Conservation (phyloP, 2,329 filamentous ascomycete genomes). For the Pseudogymnoascus sp. region DNA sequence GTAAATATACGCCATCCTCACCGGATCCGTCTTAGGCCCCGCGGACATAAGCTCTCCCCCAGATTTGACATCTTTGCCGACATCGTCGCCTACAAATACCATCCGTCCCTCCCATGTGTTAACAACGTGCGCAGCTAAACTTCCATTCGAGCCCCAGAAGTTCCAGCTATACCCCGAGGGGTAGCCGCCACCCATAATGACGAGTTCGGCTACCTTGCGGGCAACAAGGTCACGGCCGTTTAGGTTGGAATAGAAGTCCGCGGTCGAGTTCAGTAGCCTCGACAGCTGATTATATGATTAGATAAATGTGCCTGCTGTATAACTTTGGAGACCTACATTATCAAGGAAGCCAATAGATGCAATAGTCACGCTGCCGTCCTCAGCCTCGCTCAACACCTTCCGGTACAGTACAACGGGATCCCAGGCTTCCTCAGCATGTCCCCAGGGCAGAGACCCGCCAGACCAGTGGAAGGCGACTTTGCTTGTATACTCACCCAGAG, state of each 20-base stretch:
- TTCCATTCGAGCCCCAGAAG: conserved; percentile 37
- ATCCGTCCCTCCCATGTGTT: conserved; percentile 36
- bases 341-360: conserved; percentile 40
- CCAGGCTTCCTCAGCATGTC: too few species aligned
- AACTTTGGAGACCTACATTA: conserved; percentile 26
- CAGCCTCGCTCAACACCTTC: conserved; percentile 33
- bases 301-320: too few species aligned
- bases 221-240: too few species aligned
- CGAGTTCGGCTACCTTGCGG: conserved; percentile 34
- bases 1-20: conserved; percentile 34
- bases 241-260: too few species aligned
- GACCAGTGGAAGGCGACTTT: too few species aligned
- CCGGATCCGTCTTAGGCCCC: conserved; percentile 30
- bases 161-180: conserved; percentile 42
- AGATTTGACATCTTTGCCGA: conserved; percentile 36
- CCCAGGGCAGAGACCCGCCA: too few species aligned
- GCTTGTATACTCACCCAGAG: too few species aligned
- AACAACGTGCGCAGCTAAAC: conserved; percentile 36
- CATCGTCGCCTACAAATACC: conserved; percentile 38
- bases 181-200: conserved; percentile 46
- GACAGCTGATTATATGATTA: too few species aligned
- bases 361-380: conserved; percentile 37
- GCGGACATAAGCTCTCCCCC: conserved; percentile 32
- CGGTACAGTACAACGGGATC: conserved; percentile 39
- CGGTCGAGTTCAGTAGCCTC: too few species aligned